Evolutionary conservation across 2,329 filamentous ascomycete genomes (phyloP).

Genomic region (Neurospora sp.): DNA sequence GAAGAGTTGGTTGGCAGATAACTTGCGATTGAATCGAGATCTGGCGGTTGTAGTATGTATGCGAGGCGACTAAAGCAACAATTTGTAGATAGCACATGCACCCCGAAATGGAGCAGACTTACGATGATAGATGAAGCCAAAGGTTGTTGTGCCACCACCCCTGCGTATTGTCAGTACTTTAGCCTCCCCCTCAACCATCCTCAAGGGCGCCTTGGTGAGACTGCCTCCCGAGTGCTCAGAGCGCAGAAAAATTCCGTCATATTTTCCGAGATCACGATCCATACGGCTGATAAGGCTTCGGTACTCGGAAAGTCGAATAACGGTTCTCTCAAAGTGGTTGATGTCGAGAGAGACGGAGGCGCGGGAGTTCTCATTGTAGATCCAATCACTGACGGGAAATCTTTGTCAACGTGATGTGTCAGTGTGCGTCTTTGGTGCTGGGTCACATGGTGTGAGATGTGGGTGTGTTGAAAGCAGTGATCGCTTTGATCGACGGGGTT

Average conservation of each 20-base stretch:
- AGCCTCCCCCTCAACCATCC: background rate
- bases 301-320: background rate
- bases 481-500: background rate
- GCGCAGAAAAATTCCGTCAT: background rate
- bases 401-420: background rate
- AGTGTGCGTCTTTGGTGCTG: background rate
- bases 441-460: background rate
- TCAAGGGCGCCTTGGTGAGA: background rate
- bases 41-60: background rate
- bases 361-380: background rate
- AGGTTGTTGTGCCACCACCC: background rate
- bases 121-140: background rate
- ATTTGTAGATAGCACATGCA: background rate
- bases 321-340: background rate
- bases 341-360: background rate
- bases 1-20: background rate
- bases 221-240: background rate
- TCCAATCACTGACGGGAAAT: background rate
- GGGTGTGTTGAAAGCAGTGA: background rate
- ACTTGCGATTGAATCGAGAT: background rate
- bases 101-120: background rate
- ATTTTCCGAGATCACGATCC: background rate
- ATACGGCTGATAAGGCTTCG: background rate
- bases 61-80: background rate
- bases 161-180: background rate